Evolutionary conservation across 495 filamentous ascomycete genomes (phyloP), one percentile per base, ranked within the genome.

Genomic region (Cladorrhinum samala): DNA sequence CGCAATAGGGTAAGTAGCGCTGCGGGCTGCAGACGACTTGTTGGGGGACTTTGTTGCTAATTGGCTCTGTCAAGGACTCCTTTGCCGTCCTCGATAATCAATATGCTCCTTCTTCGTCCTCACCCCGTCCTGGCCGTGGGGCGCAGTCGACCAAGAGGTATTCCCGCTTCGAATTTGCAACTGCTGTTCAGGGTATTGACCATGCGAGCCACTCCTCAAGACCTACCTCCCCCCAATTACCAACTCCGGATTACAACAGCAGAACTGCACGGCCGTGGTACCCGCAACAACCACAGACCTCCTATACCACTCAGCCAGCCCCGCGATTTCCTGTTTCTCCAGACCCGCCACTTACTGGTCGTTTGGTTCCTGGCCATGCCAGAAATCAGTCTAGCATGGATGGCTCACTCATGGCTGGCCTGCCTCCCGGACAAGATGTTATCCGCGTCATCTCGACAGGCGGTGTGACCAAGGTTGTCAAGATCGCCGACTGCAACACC

Each of bases 391-490:
- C 83, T 27, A 91, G 86, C 63, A 76, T 89, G 53, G 89, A 96
- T 62, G 85, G 83, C 47, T 80, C 89, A 39, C 82, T 88, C 27
- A 90, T 95, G 76, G 85, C 87, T 27, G 79, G 84, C 49, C 75
- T 95, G 49, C 91, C 89, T 20, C 74, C 78, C 37, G 85, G 88
- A 62, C 84, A 89, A 61, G 83, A 88, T 38, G 81, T 94, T 46
- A 93, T 96, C 54, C 81, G 89, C 38, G 87, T 97, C 36, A 96
- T 97, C 60, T 95, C 91, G 54, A 88, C 84, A 23, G 89, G 86
- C 40, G 87, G 89, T n/a, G 83, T 87, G 52, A 95, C 90, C 25
- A 91, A 91, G 66, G 90, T 95, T 6, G 80, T 97, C 50, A 88
- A 90, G 64, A 85, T 97, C 46, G 85, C 87, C 49, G 87, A 85